Conservation (phyloP, 2,329 filamentous ascomycete genomes). For the Nothopassalora personata region DNA sequence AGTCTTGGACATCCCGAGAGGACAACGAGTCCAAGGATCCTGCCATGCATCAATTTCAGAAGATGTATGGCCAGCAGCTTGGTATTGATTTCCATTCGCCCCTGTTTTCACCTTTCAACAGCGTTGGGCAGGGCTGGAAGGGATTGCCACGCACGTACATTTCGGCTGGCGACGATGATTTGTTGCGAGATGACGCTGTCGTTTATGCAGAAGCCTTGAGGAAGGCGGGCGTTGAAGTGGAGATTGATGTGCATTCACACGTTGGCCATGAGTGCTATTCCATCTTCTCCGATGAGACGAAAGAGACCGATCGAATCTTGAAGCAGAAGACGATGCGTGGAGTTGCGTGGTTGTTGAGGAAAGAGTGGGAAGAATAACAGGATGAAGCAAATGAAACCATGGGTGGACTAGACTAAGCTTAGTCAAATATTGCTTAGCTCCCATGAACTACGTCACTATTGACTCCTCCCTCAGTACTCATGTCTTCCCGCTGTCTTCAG, state of each 20-base stretch:
- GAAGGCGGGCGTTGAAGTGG: not conserved
- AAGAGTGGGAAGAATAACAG: not conserved
- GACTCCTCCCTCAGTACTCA: not conserved
- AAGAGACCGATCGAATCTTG: not conserved
- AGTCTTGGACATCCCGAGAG: constrained; percentile 1
- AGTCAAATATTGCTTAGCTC: not conserved
- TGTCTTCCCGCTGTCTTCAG: not conserved
- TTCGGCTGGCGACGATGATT: not conserved
- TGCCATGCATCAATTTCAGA: too few relatives aligned
- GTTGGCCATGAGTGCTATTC: constrained; percentile 2
- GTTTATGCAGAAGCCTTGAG: constrained; percentile 1
- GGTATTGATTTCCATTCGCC: not conserved
- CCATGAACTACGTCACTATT: not conserved
- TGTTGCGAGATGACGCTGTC: constrained; percentile 1
- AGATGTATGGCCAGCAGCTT: too few relatives aligned
- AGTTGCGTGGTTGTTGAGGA: constrained; percentile 5
- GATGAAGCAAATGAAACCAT: not conserved
- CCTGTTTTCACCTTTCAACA: constrained; percentile 2
- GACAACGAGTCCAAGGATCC: not conserved
- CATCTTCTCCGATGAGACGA: not conserved
- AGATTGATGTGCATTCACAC: not conserved
- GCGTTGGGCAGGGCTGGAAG: not conserved
- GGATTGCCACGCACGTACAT: not conserved
- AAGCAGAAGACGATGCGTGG: constrained; percentile 2
- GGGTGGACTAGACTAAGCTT: not conserved